Evolutionary conservation across 352 stramenopile species (phyloP), one percentile per base, ranked within the genome.

Genomic region (Aphanomyces invadans): DNA sequence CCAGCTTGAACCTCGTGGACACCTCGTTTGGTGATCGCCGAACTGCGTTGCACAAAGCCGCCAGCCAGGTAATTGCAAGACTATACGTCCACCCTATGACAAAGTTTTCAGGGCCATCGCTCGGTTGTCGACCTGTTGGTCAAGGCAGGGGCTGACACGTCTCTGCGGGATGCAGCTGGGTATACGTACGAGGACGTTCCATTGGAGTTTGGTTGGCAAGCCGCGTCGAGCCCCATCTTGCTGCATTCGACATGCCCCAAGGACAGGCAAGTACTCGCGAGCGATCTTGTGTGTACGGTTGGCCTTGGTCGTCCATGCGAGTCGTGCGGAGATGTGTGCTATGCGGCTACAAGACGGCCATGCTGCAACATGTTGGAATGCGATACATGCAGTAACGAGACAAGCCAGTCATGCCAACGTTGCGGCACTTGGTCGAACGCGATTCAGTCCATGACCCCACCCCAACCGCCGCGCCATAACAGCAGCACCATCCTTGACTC

Each of bases 31-130:
- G 60, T 21, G 60, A 67, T 32, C 23, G n/a, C 15, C 28, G 49
- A n/a, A 67, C 60, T 0, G 60, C 60, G 1, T 46, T 67, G 42
- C 60, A 67, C 46, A 67, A 67, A 59, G 60, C 60, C 21, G 60
- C 60, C 4, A 67, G 60, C 33, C 39, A 57, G 49, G 60, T 67
- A 59, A 12, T 12, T 32, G 29, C 46, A 48, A n/a, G 17, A n/a
- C 1, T 1, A 48, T 15, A 48, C 17, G 21, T 48, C 39, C n/a
- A 48, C 39, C 39, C 17, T n/a, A 15, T 0, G 1, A 32, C 10
- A 7, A 45, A 36, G 7, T 11, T 4, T 57, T 19, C 19, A 67
- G 60, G 42, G 31, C 28, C 60, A 67, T 33, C 38, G 28, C 15
- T 21, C 55, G 15, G 57, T 67, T 12, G 46, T 67, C 11, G 10